Evolutionary conservation across 257 asterid species (phyloP).

Genomic region (Nicotiana sylvestris): DNA sequence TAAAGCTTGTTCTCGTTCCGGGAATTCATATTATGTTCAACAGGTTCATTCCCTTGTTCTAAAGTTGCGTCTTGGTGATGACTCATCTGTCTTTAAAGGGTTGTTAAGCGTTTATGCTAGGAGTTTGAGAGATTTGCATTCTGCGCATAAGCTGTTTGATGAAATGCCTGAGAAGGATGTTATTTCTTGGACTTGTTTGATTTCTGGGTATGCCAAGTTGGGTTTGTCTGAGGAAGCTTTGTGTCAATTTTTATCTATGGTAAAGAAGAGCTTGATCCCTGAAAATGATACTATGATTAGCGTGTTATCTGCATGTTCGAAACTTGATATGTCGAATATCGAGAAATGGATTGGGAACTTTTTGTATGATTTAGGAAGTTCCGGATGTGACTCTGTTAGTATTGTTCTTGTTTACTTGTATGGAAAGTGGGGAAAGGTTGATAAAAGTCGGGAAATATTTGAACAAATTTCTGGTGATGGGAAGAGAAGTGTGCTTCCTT

Average conservation of each 20-base stretch:
- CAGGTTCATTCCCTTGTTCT: slow-evolving; percentile 47
- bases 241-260: slow-evolving; percentile 40
- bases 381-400: slow-evolving; percentile 35
- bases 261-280: slow-evolving; percentile 41
- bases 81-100: slow-evolving; percentile 53
- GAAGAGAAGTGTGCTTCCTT: slow-evolving; percentile 50
- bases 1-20: slow-evolving; percentile 46
- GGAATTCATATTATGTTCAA: slow-evolving; percentile 23
- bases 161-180: slow-evolving; percentile 51
- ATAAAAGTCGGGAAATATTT: slow-evolving; percentile 50
- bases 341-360: slow-evolving; percentile 49
- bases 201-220: slow-evolving; percentile 55
- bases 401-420: slow-evolving; percentile 47
- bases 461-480: slow-evolving; percentile 48
- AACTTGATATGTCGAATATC: slow-evolving; percentile 24
- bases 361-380: neutral
- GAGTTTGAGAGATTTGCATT: slow-evolving; percentile 36
- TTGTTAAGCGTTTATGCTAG: slow-evolving; percentile 49
- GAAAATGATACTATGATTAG: slow-evolving; percentile 66
- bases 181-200: slow-evolving; percentile 71
- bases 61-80: slow-evolving; percentile 40
- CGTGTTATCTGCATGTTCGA: slow-evolving; percentile 66
- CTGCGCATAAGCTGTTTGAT: slow-evolving; percentile 59
- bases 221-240: slow-evolving; percentile 50
- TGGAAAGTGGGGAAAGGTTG: slow-evolving; percentile 51